These are phyloP conservation scores for Cyclanthera cordifolia DNA, from an alignment of 306 rosid species.

Conservation along the genomic window DNA sequence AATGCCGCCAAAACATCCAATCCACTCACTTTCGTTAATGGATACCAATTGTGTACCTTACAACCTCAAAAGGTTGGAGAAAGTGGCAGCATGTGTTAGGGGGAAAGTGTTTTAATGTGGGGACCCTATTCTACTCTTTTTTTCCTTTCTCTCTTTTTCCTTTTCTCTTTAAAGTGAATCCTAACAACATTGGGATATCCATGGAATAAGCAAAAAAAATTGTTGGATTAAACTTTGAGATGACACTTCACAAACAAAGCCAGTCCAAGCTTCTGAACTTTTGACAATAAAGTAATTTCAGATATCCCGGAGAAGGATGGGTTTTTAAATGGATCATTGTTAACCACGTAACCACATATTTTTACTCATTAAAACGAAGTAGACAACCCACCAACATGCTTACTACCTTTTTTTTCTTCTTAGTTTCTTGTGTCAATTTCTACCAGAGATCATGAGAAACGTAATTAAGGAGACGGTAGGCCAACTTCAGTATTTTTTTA, in stretches of 20 bases:
- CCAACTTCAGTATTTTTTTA: too few species aligned
- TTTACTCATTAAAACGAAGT: neutral
- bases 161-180: neutral
- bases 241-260: neutral
- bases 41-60: slow-evolving; percentile 3
- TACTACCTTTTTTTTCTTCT: neutral
- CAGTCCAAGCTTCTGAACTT: neutral
- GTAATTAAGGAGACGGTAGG: too few species aligned
- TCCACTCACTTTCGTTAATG: slow-evolving; percentile 10
- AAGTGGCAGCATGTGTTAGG: slow-evolving; percentile 5
- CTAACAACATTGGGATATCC: neutral
- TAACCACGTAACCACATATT: neutral
- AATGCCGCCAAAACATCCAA: slow-evolving; percentile 8
- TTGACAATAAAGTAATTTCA: neutral
- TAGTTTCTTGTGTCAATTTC: neutral
- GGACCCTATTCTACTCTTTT: neutral
- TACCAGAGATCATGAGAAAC: too few species aligned
- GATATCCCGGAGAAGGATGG: neutral
- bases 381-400: neutral
- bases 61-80: slow-evolving; percentile 11
- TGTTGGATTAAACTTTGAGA: slow-evolving; percentile 4
- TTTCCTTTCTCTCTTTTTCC: neutral
- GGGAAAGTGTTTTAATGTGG: neutral
- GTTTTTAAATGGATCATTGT: neutral
- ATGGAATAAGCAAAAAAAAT: neutral